These are phyloP conservation scores for Solanum raphanifolium DNA, from an alignment of 257 asterid species.

Conservation along the genomic window DNA sequence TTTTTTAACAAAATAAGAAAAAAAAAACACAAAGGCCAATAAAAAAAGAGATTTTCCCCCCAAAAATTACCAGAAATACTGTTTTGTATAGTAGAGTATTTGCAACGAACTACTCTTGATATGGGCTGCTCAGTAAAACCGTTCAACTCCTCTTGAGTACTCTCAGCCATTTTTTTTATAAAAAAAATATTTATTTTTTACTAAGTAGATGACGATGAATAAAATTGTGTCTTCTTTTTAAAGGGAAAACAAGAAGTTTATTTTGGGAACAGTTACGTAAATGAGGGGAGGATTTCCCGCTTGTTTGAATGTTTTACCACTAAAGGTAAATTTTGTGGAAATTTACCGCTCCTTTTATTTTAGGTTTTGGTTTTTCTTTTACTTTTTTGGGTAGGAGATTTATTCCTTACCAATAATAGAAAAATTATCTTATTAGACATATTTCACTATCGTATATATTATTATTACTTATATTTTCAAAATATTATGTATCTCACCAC, in stretches of 20 bases:
- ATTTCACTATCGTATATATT: no score
- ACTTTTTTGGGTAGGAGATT: not conserved
- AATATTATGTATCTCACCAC: no score
- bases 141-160: not conserved
- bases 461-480: no score
- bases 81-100: not conserved
- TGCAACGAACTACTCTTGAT: not conserved
- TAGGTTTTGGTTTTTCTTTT: not conserved
- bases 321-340: not conserved
- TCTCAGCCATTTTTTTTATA: not conserved
- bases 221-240: not conserved
- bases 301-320: not conserved
- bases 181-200: not conserved
- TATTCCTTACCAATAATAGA: not conserved
- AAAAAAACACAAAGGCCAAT: not conserved
- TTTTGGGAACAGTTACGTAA: not conserved
- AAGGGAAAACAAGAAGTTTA: not conserved
- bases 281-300: not conserved
- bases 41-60: not conserved
- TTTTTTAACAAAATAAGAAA: not conserved
- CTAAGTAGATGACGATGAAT: not conserved
- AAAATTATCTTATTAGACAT: not conserved
- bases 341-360: not conserved
- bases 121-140: not conserved
- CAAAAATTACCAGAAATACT: not conserved